Evolutionary conservation across 768 basidiomycete genomes (phyloP).

Genomic region (Suillus spraguei): DNA sequence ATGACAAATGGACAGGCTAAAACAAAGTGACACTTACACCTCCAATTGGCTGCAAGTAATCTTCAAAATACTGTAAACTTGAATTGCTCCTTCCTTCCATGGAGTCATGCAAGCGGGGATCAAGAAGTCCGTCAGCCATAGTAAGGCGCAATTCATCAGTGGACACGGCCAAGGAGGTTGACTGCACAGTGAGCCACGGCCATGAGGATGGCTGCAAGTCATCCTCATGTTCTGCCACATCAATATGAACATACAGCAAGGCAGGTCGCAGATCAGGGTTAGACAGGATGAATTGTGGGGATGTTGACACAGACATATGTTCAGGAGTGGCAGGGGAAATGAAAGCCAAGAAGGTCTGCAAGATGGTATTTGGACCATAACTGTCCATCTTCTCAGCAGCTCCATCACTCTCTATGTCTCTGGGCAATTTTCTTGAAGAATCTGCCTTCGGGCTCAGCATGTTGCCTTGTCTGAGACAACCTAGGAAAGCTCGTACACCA

Average conservation of each 20-base stretch:
- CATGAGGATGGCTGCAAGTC: conserved; percentile 6
- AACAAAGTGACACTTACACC: conserved; percentile 26
- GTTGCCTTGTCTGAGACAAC: conserved; percentile 28
- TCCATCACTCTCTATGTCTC: conserved; percentile 22
- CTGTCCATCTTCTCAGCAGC: conserved; percentile 1
- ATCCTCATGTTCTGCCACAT: conserved; percentile 3
- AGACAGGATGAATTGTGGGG: conserved; percentile 31
- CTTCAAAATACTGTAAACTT: conserved; percentile 35
- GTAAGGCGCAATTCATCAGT: conserved; percentile 27
- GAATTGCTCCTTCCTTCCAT: conserved; percentile 28
- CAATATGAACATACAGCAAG: conserved; percentile 19
- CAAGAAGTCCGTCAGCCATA: conserved; percentile 30
- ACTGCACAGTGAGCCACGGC: background rate
- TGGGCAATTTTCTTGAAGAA: conserved; percentile 24
- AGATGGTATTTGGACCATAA: background rate
- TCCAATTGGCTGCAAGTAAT: conserved; percentile 35
- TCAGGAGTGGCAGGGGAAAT: conserved; percentile 15
- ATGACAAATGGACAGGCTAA: background rate
- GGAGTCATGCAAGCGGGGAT: conserved; percentile 26
- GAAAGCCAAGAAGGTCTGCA: background rate
- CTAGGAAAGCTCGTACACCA: conserved; percentile 32
- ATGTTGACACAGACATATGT: conserved; percentile 19
- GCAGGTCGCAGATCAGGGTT: conserved; percentile 32
- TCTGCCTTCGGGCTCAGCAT: conserved; percentile 29
- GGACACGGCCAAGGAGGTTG: conserved; percentile 24